A percentile compares a stretch with the other conserved stretches of the same genome.
These are phyloP conservation scores for Parsonsia alboflavescens DNA, from an alignment of 257 asterid genomes.

Conservation along the genomic window DNA sequence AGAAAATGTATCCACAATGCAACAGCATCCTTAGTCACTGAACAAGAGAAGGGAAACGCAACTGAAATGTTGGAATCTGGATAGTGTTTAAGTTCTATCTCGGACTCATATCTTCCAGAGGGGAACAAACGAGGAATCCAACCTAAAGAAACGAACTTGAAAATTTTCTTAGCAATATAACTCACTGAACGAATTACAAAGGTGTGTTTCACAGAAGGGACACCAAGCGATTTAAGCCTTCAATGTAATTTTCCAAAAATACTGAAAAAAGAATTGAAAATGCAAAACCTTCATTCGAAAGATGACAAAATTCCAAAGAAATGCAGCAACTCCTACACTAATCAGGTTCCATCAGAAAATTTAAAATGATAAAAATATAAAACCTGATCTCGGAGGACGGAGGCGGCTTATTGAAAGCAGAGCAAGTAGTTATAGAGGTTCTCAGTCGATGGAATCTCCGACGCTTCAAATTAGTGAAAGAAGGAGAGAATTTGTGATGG, in stretches of 20 bases:
- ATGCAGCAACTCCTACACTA: neutral
- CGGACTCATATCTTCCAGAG: no score
- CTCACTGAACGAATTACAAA: neutral
- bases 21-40: neutral
- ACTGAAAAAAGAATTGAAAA: neutral
- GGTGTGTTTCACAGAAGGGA: neutral
- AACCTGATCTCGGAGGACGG: constrained; percentile 30
- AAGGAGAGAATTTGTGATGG: constrained; percentile 1
- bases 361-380: neutral
- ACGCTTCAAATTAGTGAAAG: constrained; percentile 1
- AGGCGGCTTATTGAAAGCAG: constrained; percentile 26
- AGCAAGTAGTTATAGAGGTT: constrained; percentile 14
- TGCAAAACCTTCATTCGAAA: neutral
- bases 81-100: neutral
- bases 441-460: constrained; percentile 2
- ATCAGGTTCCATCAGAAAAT: neutral
- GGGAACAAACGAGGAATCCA: neutral
- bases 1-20: neutral
- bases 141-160: neutral
- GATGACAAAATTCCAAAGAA: neutral
- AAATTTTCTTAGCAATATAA: neutral
- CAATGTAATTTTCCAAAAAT: no score
- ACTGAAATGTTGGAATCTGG: neutral
- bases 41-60: neutral
- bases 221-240: neutral